These are phyloP conservation scores for Cardiosporidium cionae DNA, from an alignment of 169 alveolate species.

Conservation along the genomic window DNA sequence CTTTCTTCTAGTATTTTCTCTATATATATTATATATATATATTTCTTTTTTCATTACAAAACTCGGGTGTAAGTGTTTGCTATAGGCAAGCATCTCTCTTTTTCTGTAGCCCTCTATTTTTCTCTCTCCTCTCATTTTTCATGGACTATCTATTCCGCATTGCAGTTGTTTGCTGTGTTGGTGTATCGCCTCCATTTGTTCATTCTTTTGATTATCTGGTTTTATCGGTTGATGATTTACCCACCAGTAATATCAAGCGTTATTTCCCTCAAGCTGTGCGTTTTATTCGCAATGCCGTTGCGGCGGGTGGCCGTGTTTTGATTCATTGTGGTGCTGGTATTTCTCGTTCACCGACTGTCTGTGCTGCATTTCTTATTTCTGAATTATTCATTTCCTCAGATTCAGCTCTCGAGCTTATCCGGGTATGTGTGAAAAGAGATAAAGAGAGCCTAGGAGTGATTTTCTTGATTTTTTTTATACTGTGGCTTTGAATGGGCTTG, in stretches of 20 bases:
- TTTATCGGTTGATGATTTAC: neutral
- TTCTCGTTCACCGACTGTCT: constrained; percentile 53
- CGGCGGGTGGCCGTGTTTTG: constrained; percentile 36
- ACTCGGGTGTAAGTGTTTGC: too few relatives aligned
- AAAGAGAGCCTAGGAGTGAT: too few relatives aligned
- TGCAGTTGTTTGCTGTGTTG: neutral
- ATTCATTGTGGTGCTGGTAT: constrained; percentile 57
- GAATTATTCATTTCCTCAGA: neutral
- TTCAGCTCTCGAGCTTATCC: neutral
- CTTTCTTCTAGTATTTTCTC: too few relatives aligned
- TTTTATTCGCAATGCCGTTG: neutral
- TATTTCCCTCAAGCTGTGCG: neutral
- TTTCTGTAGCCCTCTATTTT: too few relatives aligned
- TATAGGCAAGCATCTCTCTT: too few relatives aligned
- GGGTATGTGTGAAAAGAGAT: too few relatives aligned
- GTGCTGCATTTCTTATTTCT: constrained; percentile 46
- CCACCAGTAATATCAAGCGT: neutral
- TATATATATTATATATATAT: too few relatives aligned
- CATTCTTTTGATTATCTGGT: neutral
- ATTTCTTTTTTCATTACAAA: too few relatives aligned
- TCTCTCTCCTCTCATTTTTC: too few relatives aligned
- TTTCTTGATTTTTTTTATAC: too few relatives aligned
- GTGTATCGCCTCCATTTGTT: neutral
- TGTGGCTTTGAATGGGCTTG: too few relatives aligned
- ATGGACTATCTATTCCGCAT: too few relatives aligned